Conservation (phyloP, 1,139 yeast species). For the Protomyces macrosporus region DNA sequence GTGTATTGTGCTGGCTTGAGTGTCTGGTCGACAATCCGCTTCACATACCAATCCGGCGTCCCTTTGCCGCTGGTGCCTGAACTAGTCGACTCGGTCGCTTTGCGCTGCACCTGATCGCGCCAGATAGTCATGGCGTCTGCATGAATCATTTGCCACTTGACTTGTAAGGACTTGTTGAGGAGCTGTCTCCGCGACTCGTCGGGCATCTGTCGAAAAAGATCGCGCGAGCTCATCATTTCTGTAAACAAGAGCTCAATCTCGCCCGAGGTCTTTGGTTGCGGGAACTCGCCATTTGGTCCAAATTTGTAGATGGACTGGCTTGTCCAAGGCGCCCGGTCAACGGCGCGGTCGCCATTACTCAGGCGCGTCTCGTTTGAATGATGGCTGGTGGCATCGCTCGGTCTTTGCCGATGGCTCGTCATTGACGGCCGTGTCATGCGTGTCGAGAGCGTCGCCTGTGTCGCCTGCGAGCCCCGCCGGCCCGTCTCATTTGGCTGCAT, state of each 20-base stretch:
- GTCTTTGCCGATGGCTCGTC: constrained; percentile 12
- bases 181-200: constrained; percentile 72
- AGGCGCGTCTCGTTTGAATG: constrained; percentile 4
- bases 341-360: neutral
- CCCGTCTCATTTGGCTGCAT: neutral
- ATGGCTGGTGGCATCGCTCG: constrained; percentile 11
- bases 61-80: constrained; percentile 31
- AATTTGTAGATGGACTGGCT: constrained; percentile 16
- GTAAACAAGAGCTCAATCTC: constrained; percentile 10
- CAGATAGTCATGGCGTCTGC: constrained; percentile 79
- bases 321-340: constrained; percentile 6
- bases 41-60: constrained; percentile 74
- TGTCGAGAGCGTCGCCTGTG: neutral
- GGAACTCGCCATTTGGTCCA: constrained; percentile 33
- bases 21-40: constrained; percentile 62
- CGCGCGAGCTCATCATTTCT: constrained; percentile 69
- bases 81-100: constrained; percentile 42
- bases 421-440: neutral
- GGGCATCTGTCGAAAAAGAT: constrained; percentile 48
- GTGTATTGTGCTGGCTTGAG: constrained; percentile 69
- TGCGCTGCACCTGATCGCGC: constrained; percentile 39
- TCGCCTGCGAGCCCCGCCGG: neutral
- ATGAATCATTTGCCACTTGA: constrained; percentile 86
- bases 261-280: constrained; percentile 15
- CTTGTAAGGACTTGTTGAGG: constrained; percentile 66